Evolutionary conservation across 139 green algal species (phyloP), one percentile per base, ranked within the genome.

Genomic region (Yamagishiella unicocca): DNA sequence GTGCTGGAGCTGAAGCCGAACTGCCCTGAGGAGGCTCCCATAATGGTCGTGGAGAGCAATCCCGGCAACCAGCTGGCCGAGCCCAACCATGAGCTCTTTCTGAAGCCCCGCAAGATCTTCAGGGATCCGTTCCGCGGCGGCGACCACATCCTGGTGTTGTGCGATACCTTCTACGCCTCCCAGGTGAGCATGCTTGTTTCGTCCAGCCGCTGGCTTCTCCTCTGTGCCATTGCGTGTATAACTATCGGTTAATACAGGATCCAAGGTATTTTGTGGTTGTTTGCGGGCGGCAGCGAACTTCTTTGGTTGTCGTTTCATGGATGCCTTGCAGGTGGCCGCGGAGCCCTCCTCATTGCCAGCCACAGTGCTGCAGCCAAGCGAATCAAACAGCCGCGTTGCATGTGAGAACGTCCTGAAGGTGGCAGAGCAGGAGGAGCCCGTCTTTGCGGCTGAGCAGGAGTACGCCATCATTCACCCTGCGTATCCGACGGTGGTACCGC

Each of bases 101-200:
- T 97, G 37, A 91, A 94, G 50, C 94, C 94, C 1, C 89, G 89
- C n/a, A 90, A 91, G 27, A 92, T 96, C 38, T 95, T 92, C 58
- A 77, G 75, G 29, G 93, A 97, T 78, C 94, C 94, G 1, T 96
- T 96, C 83, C 64, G 92, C 0, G 88, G 90, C n/a, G 94, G 94
- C 7, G 83, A 93, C 70, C 90, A 97, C 88, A 91, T 97, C 46
- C 89, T 95, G 86, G 95, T 96, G 38, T 92, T 97, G 46, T 97
- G 95, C 88, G 95, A 97, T 70, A 89, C 82, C 29, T 95, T 94
- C 68, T 84, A 88, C 27, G 90, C 92, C 2, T 86, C 85, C 19
- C 66, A 58, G 74, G 66, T 62, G 35, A 8, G 77, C 50, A 45
- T 29, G 21, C 71, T 7, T 45, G 68, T n/a, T n/a, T n/a, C n/a